Evolutionary conservation across 2,329 filamentous ascomycete species (phyloP).

Genomic region (Xylaria arbuscula): DNA sequence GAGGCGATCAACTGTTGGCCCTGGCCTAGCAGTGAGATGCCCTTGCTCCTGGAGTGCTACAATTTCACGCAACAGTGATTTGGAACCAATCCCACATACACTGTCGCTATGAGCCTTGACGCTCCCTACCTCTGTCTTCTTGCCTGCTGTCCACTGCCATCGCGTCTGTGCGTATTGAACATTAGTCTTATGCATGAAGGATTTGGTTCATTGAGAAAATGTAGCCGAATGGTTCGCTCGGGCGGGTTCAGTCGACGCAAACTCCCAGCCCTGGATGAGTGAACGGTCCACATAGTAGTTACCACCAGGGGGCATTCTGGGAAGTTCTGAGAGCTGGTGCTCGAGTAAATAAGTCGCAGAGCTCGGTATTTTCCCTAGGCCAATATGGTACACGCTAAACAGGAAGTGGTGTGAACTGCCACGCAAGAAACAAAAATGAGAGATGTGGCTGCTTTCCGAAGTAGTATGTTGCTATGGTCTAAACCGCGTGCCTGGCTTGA

Average conservation of each 20-base stretch:
- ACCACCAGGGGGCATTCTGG: not conserved
- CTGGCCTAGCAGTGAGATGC: not conserved
- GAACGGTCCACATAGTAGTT: not conserved
- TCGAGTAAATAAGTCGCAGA: not conserved
- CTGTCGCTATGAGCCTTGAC: not conserved
- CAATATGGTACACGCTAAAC: not conserved
- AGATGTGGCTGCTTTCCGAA: not conserved
- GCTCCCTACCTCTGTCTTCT: not conserved
- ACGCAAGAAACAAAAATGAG: not conserved
- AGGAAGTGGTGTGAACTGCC: not conserved
- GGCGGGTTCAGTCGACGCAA: not conserved
- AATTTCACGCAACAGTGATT: not conserved
- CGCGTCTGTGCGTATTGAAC: not conserved
- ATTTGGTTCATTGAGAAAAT: slow-evolving; percentile 1
- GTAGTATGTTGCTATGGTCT: not conserved
- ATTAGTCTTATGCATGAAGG: not conserved
- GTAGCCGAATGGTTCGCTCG: not conserved
- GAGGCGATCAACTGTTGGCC: not conserved
- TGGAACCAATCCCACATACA: not conserved
- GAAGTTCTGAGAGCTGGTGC: not conserved
- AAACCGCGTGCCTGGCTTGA: not conserved
- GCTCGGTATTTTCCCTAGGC: no score
- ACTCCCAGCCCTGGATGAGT: not conserved
- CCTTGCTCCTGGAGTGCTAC: not conserved
- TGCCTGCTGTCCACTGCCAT: not conserved